A percentile compares a stretch with the other conserved stretches of the same genome.
Evolutionary conservation across 2,329 filamentous ascomycete genomes (phyloP).

Genomic region (Sporothrix globosa): DNA sequence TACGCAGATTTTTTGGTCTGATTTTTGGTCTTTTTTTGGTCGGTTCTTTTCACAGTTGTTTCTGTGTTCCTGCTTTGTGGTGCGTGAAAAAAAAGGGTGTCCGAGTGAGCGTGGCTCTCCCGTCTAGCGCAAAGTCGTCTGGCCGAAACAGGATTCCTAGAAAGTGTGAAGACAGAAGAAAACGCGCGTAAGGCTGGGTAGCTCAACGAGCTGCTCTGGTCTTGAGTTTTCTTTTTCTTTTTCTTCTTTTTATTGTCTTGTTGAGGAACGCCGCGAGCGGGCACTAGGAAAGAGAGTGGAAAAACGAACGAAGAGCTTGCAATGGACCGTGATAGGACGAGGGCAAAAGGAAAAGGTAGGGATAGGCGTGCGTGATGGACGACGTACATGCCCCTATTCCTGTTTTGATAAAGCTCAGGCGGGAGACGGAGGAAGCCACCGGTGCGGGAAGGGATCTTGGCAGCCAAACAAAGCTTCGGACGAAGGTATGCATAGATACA

Average conservation of each 20-base stretch:
- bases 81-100: background rate
- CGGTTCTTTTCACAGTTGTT: too few relatives aligned
- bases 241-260: background rate
- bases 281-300: background rate
- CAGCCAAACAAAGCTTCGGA: slow-evolving; percentile 23
- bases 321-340: slow-evolving; percentile 22
- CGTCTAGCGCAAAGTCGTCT: slow-evolving; percentile 7
- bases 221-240: background rate
- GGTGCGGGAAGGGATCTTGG: background rate
- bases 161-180: background rate
- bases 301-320: background rate
- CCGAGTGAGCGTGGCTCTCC: background rate
- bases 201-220: slow-evolving; percentile 14
- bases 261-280: slow-evolving; percentile 12
- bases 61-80: background rate
- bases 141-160: slow-evolving; percentile 6
- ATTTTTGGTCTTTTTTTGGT: background rate
- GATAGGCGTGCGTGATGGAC: slow-evolving; percentile 36
- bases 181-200: slow-evolving; percentile 25
- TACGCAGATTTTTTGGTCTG: slow-evolving; percentile 4
- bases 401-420: slow-evolving; percentile 27
- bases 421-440: slow-evolving; percentile 9
- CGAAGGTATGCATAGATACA: slow-evolving; percentile 17
- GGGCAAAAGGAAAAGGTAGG: background rate
- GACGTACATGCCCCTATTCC: slow-evolving; percentile 25